Percentiles rank a stretch among this genome's conserved stretches.
These are phyloP conservation scores for Carex littledalei DNA, from an alignment of 176 grass and related monocot genomes.

Conservation along the genomic window DNA sequence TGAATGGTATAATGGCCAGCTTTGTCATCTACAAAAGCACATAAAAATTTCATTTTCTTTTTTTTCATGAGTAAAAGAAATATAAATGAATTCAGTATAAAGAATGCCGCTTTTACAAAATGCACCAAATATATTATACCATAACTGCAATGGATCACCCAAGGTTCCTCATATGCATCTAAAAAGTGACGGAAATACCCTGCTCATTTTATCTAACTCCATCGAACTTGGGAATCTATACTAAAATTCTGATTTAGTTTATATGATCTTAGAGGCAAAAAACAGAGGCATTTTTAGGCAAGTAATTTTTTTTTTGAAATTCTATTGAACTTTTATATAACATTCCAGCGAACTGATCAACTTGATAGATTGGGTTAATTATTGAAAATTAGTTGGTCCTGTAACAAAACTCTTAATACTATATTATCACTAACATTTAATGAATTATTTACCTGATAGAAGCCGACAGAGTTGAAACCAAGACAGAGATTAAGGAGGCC, in stretches of 20 bases:
- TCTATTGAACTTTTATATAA: background rate
- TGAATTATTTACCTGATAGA: slow-evolving; percentile 63
- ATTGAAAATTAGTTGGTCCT: background rate
- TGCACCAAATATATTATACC: background rate
- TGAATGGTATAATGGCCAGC: slow-evolving; percentile 98
- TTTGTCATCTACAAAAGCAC: slow-evolving; percentile 79
- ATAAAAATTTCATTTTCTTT: background rate
- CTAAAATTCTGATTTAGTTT: background rate
- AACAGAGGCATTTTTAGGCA: background rate
- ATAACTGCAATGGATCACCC: background rate
- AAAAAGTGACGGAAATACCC: background rate
- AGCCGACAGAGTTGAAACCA: slow-evolving; percentile 94
- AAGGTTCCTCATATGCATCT: background rate
- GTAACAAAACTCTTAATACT: background rate
- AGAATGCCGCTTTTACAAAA: background rate
- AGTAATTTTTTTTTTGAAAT: background rate
- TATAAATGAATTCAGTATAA: background rate
- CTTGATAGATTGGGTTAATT: background rate
- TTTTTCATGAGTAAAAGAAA: background rate
- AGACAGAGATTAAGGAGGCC: slow-evolving; percentile 96
- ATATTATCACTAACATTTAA: background rate
- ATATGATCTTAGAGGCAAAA: background rate
- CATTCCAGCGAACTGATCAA: background rate
- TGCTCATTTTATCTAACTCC: background rate
- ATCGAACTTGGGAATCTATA: background rate